Percentiles rank a stretch among this genome's conserved stretches.
Evolutionary conservation across 2,329 filamentous ascomycete genomes (phyloP).

Genomic region (Sphaerostilbella broomeana): DNA sequence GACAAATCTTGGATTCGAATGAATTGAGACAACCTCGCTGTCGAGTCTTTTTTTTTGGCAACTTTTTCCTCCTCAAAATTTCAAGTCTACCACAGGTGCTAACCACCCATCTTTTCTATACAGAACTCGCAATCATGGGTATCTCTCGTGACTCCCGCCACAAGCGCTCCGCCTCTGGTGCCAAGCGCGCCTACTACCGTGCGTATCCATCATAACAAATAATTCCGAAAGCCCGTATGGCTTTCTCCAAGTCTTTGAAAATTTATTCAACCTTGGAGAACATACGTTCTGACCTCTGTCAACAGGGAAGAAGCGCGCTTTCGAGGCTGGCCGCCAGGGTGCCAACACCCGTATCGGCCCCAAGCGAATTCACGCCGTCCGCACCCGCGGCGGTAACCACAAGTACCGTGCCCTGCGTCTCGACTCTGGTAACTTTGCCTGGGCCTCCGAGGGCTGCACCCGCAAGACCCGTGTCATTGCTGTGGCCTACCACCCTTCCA

Average conservation of each 20-base stretch:
- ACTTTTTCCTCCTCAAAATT: constrained; percentile 19
- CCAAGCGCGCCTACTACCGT: constrained; percentile 92
- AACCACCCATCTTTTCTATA: constrained; percentile 6
- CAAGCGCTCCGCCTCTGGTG: constrained; percentile 98
- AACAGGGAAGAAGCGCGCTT: constrained; percentile 91
- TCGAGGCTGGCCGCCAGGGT: constrained; percentile 99
- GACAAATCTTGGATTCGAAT: not conserved
- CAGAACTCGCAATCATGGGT: constrained; percentile 86
- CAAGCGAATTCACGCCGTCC: constrained; percentile 95
- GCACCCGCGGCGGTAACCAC: constrained; percentile 96
- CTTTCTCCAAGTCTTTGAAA: constrained; percentile 23
- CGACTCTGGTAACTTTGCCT: constrained; percentile 98
- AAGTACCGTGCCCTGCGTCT: constrained; percentile 99
- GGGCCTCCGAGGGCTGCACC: constrained; percentile 95
- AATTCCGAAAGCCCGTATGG: constrained; percentile 62
- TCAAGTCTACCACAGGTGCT: constrained; percentile 2
- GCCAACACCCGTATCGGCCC: constrained; percentile 98
- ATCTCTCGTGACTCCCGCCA: constrained; percentile 99
- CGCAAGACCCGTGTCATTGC: constrained; percentile 99
- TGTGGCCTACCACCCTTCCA: constrained; percentile 98
- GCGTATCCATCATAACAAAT: constrained; percentile 38
- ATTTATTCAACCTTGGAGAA: too few species aligned
- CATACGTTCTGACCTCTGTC: constrained; percentile 70
- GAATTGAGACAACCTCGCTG: not conserved
- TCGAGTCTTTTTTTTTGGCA: constrained; percentile 1